phyloP scores from a whole-genome alignment of 2,329 filamentous ascomycete species.

The Incumbomyces delicatus region DNA sequence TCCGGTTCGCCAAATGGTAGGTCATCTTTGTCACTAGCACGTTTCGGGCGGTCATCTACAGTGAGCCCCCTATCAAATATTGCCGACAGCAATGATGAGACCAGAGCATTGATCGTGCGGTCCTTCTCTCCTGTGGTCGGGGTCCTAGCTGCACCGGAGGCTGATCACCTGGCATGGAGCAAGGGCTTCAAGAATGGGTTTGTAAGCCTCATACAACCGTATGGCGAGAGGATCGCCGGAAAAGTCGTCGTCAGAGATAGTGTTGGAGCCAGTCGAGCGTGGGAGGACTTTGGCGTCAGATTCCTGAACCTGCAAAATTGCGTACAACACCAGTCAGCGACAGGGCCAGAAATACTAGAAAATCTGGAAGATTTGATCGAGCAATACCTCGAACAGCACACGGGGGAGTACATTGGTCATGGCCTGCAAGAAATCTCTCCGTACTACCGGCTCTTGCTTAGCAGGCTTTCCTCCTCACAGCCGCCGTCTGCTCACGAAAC shows the following conservation, averaged over 20 bases:
- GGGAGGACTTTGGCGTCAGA: constrained; percentile 82
- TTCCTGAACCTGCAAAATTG: constrained; percentile 60
- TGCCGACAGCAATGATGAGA: constrained; percentile 44
- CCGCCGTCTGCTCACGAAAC: constrained; percentile 79
- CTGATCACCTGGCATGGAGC: constrained; percentile 64
- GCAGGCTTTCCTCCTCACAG: constrained; percentile 69
- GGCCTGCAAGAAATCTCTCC: constrained; percentile 47
- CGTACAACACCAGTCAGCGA: constrained; percentile 5
- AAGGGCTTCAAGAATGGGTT: constrained; percentile 81
- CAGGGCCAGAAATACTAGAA: constrained; percentile 10
- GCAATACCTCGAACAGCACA: constrained; percentile 15
- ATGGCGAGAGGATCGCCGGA: constrained; percentile 77
- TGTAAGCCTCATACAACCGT: constrained; percentile 77
- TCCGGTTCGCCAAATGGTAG: constrained; percentile 57
- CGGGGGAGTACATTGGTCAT: constrained; percentile 10
- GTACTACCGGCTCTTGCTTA: constrained; percentile 77
- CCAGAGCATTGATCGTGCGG: constrained; percentile 59
- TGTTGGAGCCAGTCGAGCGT: constrained; percentile 68
- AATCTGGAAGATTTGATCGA: constrained; percentile 21
- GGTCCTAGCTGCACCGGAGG: constrained; percentile 77
- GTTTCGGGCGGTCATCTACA: constrained; percentile 37
- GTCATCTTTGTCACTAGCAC: constrained; percentile 44
- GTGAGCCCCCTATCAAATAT: constrained; percentile 43
- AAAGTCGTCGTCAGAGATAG: constrained; percentile 89
- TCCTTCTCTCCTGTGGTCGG: constrained; percentile 85